phyloP scores from a whole-genome alignment of 768 basidiomycete genomes.

The Tricholoma matsutake region DNA sequence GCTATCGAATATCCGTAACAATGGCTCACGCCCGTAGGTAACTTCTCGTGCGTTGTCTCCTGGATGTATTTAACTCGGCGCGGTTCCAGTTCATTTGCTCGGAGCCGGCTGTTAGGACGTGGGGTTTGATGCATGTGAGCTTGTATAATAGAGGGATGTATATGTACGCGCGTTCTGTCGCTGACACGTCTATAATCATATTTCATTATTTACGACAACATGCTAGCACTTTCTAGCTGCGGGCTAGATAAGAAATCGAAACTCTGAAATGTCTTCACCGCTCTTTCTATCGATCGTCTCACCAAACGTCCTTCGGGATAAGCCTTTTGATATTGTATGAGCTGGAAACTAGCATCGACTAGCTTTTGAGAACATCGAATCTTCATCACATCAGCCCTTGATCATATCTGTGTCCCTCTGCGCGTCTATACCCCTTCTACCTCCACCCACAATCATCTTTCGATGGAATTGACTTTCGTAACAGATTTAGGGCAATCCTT shows the following conservation, averaged over 20 bases:
- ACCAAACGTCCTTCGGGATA: not conserved
- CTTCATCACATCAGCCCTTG: slow-evolving; percentile 2
- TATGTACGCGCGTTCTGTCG: not conserved
- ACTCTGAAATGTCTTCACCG: no score
- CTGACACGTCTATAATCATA: slow-evolving; percentile 10
- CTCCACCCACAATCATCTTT: slow-evolving; percentile 5
- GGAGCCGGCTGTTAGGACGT: slow-evolving; percentile 34
- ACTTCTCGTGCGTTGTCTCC: not conserved
- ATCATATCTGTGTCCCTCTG: not conserved
- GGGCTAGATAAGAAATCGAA: not conserved
- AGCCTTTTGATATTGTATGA: not conserved
- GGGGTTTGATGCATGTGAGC: slow-evolving; percentile 6
- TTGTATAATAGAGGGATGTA: not conserved
- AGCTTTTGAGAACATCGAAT: no score
- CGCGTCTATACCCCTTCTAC: not conserved
- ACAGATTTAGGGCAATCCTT: slow-evolving; percentile 65
- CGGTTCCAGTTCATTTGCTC: slow-evolving; percentile 32
- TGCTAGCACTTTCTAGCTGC: slow-evolving; percentile 18
- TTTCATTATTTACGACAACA: slow-evolving; percentile 13
- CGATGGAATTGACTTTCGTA: slow-evolving; percentile 72
- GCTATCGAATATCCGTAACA: slow-evolving; percentile 67
- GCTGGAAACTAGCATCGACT: not conserved
- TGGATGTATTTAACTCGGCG: not conserved
- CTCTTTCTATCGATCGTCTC: not conserved
- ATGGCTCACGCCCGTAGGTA: slow-evolving; percentile 70